phyloP scores from a whole-genome alignment of 768 basidiomycete genomes.

The Ephemerocybe angulata region DNA sequence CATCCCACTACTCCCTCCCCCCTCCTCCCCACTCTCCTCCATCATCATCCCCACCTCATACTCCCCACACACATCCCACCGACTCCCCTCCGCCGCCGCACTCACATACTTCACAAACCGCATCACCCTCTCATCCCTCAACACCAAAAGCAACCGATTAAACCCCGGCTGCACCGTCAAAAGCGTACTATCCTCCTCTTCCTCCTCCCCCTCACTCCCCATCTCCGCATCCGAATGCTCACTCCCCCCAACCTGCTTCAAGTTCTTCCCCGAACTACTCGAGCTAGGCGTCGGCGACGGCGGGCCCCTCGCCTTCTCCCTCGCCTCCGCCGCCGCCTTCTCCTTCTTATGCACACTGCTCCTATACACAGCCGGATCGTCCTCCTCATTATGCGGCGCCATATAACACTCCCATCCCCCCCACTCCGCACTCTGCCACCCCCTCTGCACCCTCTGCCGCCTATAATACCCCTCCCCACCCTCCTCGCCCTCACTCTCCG shows the following conservation, averaged over 20 bases:
- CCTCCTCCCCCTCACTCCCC: conserved; percentile 29
- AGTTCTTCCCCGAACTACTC: conserved; percentile 7
- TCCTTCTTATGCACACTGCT: conserved; percentile 48
- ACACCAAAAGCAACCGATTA: conserved; percentile 82
- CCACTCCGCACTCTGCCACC: conserved; percentile 74
- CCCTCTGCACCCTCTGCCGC: conserved; percentile 19
- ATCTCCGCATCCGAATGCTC: conserved; percentile 12
- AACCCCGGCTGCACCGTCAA: conserved; percentile 86
- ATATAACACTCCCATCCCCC: conserved; percentile 99
- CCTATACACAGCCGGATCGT: conserved; percentile 93
- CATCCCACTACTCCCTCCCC: conserved; percentile 10
- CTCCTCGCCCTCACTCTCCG: conserved; percentile 24
- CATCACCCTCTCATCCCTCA: conserved; percentile 92
- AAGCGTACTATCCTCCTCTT: conserved; percentile 74
- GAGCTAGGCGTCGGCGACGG: conserved; percentile 4
- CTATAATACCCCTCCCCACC: conserved; percentile 8
- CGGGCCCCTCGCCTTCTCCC: background rate
- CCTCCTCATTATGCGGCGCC: conserved; percentile 91
- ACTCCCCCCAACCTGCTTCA: background rate
- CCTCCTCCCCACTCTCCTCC: conserved; percentile 50
- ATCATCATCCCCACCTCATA: conserved; percentile 85
- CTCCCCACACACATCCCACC: conserved; percentile 93
- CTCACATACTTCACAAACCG: conserved; percentile 94
- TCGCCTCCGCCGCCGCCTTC: conserved; percentile 22
- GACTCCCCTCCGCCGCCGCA: conserved; percentile 80